These are phyloP conservation scores for Magnaporthiopsis incrustans DNA, from an alignment of 2,329 filamentous ascomycete species.

Conservation along the genomic window DNA sequence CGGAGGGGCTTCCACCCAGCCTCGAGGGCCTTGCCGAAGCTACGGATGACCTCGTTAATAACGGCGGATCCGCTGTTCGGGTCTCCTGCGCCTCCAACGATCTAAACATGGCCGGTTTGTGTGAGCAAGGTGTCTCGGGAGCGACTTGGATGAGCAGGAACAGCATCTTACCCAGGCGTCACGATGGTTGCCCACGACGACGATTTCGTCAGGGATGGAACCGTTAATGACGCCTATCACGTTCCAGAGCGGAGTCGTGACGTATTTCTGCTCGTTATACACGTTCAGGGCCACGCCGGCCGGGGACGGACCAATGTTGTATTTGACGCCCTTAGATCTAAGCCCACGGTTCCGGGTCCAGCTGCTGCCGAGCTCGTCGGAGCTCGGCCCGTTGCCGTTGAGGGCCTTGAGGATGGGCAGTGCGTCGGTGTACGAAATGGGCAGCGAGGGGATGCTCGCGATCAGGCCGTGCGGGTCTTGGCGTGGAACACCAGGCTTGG, in stretches of 20 bases:
- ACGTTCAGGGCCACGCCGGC: constrained; percentile 59
- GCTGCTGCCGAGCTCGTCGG: constrained; percentile 61
- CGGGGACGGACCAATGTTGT: constrained; percentile 78
- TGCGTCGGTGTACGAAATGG: constrained; percentile 82
- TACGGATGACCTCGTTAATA: constrained; percentile 67
- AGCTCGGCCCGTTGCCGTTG: constrained; percentile 78
- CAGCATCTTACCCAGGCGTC: constrained; percentile 66
- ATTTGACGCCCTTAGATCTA: constrained; percentile 70
- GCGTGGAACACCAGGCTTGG: constrained; percentile 78
- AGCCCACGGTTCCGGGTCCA: constrained; percentile 69
- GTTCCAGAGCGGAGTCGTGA: constrained; percentile 78
- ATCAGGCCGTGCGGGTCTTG: constrained; percentile 61
- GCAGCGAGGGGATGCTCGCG: constrained; percentile 81
- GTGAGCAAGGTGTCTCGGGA: not conserved
- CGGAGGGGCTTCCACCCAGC: constrained; percentile 77
- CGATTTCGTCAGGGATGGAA: constrained; percentile 72
- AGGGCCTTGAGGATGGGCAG: constrained; percentile 82
- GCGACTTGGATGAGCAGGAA: not conserved
- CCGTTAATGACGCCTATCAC: constrained; percentile 91
- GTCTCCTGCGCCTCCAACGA: constrained; percentile 64
- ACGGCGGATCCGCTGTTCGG: constrained; percentile 77
- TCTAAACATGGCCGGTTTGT: not conserved
- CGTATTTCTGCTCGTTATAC: constrained; percentile 73
- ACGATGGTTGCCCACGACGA: constrained; percentile 78
- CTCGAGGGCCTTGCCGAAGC: constrained; percentile 61